A percentile compares a stretch with the other conserved stretches of the same genome.
Conservation (phyloP, 2,329 filamentous ascomycete genomes). For the Alternaria panax region DNA sequence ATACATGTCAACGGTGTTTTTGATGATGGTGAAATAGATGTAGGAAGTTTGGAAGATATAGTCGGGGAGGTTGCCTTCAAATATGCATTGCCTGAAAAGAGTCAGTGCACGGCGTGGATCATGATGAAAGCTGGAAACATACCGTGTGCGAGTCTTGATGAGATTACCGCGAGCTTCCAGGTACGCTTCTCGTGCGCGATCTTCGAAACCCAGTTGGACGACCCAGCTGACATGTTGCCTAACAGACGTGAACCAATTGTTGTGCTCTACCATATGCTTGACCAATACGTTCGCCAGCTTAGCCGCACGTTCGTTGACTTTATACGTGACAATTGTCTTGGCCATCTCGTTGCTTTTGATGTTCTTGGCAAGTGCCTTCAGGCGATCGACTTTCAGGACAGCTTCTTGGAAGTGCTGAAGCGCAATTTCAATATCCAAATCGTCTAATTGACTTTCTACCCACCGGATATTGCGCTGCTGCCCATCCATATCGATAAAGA, state of each 20-base stretch:
- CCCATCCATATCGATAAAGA: constrained; percentile 94
- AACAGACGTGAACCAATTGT: constrained; percentile 78
- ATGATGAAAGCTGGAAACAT: constrained; percentile 25
- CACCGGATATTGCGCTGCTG: constrained; percentile 95
- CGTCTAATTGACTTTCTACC: constrained; percentile 95
- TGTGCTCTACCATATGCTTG: constrained; percentile 77
- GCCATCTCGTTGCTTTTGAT: constrained; percentile 87
- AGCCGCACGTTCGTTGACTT: constrained; percentile 83
- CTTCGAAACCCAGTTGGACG: constrained; percentile 85
- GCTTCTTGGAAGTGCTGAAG: constrained; percentile 87
- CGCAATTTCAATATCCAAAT: constrained; percentile 94
- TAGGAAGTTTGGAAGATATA: constrained; percentile 97
- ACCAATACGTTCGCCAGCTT: constrained; percentile 79
- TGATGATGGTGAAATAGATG: constrained; percentile 93
- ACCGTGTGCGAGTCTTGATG: constrained; percentile 85
- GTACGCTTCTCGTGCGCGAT: constrained; percentile 86
- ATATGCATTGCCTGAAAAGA: constrained; percentile 79
- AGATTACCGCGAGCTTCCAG: constrained; percentile 78
- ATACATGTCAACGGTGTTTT: constrained; percentile 90
- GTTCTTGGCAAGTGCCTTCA: constrained; percentile 78
- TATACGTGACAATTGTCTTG: constrained; percentile 90
- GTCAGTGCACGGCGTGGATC: background rate
- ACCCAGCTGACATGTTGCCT: constrained; percentile 85
- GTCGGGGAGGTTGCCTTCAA: constrained; percentile 88
- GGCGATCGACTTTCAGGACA: constrained; percentile 82